These are phyloP conservation scores for Paralagenidium karlingii DNA, from an alignment of 352 stramenopile species.

Conservation along the genomic window DNA sequence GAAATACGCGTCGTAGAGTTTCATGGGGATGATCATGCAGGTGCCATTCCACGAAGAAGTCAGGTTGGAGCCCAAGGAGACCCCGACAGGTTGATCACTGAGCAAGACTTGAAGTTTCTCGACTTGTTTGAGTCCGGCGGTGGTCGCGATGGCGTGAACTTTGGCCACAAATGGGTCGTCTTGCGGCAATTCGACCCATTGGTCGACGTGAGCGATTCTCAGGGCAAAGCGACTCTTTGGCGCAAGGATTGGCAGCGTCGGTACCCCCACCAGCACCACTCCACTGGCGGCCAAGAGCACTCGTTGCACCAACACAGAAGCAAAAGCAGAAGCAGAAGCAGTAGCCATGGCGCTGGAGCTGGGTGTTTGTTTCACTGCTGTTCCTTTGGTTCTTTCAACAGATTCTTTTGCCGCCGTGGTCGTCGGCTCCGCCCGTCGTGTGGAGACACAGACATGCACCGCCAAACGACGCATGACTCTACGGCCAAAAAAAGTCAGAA, in stretches of 20 bases:
- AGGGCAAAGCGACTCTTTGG: slow-evolving; percentile 50
- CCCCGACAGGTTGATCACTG: slow-evolving; percentile 38
- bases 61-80: slow-evolving; percentile 49
- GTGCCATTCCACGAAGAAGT: slow-evolving; percentile 36
- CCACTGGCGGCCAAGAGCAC: too few relatives aligned
- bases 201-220: slow-evolving; percentile 32
- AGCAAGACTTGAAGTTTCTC: slow-evolving; percentile 57
- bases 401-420: too few relatives aligned
- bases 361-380: too few relatives aligned
- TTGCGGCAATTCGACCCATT: slow-evolving; percentile 36
- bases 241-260: slow-evolving; percentile 33
- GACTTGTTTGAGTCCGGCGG: slow-evolving; percentile 50
- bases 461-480: too few relatives aligned
- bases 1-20: slow-evolving; percentile 76
- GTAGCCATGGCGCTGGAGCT: too few relatives aligned
- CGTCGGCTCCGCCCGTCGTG: too few relatives aligned
- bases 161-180: slow-evolving; percentile 51
- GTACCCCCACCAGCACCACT: too few relatives aligned
- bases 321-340: too few relatives aligned
- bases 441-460: too few relatives aligned
- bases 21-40: slow-evolving; percentile 56
- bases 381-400: too few relatives aligned
- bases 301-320: too few relatives aligned
- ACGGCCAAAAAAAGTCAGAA: too few relatives aligned
- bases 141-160: slow-evolving; percentile 38